phyloP scores from a whole-genome alignment of 1,284 basidiomycete genomes.

The Heterobasidion irregulare region DNA sequence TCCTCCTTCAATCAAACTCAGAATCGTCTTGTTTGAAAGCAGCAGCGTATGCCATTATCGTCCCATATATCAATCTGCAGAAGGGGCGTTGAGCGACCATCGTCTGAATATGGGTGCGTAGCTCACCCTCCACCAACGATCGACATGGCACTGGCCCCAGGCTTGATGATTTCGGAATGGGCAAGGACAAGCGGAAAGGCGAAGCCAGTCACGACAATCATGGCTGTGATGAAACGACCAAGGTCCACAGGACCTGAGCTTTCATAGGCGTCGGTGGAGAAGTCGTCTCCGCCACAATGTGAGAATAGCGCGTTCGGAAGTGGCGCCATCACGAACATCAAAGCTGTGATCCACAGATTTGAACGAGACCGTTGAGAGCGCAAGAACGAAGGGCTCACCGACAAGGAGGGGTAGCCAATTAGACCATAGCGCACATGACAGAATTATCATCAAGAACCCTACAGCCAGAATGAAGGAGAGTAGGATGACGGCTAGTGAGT shows the following conservation, averaged over 20 bases:
- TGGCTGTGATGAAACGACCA: slow-evolving; percentile 89
- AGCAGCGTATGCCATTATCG: slow-evolving; percentile 82
- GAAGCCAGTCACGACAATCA: slow-evolving; percentile 88
- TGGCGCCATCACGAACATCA: slow-evolving; percentile 93
- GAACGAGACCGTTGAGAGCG: not conserved
- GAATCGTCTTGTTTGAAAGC: slow-evolving; percentile 74
- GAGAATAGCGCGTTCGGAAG: slow-evolving; percentile 89
- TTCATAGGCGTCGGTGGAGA: slow-evolving; percentile 55
- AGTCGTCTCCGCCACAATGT: slow-evolving; percentile 83
- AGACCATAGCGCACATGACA: slow-evolving; percentile 92
- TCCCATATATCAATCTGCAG: slow-evolving; percentile 83
- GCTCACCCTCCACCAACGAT: slow-evolving; percentile 84
- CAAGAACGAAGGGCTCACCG: slow-evolving; percentile 46
- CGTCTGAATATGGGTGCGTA: not conserved
- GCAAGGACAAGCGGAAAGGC: slow-evolving; percentile 89
- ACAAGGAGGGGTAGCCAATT: slow-evolving; percentile 98
- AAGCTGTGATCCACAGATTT: slow-evolving; percentile 40
- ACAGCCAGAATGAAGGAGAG: slow-evolving; percentile 95
- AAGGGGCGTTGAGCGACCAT: not conserved
- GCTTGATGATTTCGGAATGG: slow-evolving; percentile 84
- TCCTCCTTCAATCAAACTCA: slow-evolving; percentile 51
- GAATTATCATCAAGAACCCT: slow-evolving; percentile 95
- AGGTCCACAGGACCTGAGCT: slow-evolving; percentile 63
- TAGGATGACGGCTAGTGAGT: slow-evolving; percentile 73
- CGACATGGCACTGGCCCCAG: slow-evolving; percentile 88